Conservation (phyloP, 176 grass and related monocot species). For the Rhipidocladum racemiflorum region DNA sequence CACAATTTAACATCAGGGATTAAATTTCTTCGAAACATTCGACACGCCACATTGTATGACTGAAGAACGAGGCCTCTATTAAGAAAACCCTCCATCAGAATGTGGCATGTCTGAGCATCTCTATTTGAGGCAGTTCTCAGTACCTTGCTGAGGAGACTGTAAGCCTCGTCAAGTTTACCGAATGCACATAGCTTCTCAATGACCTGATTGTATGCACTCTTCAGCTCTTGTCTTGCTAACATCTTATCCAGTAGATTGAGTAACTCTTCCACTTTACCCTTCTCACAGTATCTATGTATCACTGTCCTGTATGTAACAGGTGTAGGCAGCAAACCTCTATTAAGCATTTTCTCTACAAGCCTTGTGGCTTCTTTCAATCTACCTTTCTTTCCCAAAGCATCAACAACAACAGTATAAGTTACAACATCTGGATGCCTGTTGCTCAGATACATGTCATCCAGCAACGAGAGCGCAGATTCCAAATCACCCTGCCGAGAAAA, state of each 20-base stretch:
- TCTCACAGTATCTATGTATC: constrained; percentile 88
- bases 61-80: constrained; percentile 49
- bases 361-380: constrained; percentile 66
- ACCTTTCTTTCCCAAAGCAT: constrained; percentile 84
- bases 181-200: constrained; percentile 84
- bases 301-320: constrained; percentile 88
- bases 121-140: constrained; percentile 73
- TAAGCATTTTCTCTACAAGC: constrained; percentile 84
- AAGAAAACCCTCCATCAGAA: constrained; percentile 79
- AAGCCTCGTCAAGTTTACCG: constrained; percentile 69
- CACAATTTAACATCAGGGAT: constrained; percentile 76
- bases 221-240: constrained; percentile 58
- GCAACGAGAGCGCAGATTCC: constrained; percentile 73
- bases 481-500: constrained; percentile 77
- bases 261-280: constrained; percentile 66
- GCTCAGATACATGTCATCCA: constrained; percentile 95
- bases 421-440: constrained; percentile 89
- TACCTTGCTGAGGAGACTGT: constrained; percentile 66
- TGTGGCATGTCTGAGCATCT: constrained; percentile 70
- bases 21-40: constrained; percentile 76
- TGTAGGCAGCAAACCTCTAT: constrained; percentile 71
- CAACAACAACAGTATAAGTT: constrained; percentile 83
- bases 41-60: constrained; percentile 80
- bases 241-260: constrained; percentile 72
- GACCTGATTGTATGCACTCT: constrained; percentile 77